phyloP scores from a whole-genome alignment of 768 basidiomycete genomes.

The Trametes maxima region DNA sequence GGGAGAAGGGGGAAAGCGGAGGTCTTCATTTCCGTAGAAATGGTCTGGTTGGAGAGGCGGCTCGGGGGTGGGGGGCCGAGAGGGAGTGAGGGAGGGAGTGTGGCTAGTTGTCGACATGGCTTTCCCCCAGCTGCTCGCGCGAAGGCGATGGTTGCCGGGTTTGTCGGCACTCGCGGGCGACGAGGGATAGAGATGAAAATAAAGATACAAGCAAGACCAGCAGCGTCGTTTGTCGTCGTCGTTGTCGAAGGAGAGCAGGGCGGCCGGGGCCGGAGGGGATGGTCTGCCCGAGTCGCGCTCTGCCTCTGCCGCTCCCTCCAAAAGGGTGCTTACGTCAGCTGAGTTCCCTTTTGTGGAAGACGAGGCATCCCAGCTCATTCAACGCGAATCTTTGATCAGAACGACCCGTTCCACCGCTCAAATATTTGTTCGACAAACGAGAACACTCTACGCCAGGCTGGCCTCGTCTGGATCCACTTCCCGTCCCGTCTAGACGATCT shows the following conservation, averaged over 20 bases:
- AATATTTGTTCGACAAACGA: not conserved
- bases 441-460: slow-evolving; percentile 10
- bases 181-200: not conserved
- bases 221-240: not conserved
- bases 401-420: not conserved
- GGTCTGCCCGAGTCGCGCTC: not conserved
- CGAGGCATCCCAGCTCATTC: not conserved
- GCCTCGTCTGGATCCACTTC: not conserved
- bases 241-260: not conserved
- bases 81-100: slow-evolving; percentile 44
- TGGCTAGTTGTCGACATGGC: slow-evolving; percentile 30
- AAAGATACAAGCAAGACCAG: not conserved
- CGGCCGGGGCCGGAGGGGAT: not conserved
- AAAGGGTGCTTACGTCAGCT: not conserved
- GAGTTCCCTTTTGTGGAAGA: not conserved
- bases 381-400: no score
- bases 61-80: slow-evolving; percentile 50
- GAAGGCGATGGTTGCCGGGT: not conserved
- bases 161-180: not conserved
- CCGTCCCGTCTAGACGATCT: not conserved
- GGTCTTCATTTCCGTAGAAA: slow-evolving; percentile 66
- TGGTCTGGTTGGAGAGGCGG: slow-evolving; percentile 74
- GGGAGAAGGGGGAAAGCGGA: slow-evolving; percentile 56
- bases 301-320: not conserved
- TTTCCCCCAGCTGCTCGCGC: not conserved